Evolutionary conservation across 495 filamentous ascomycete genomes (phyloP).

Genomic region (Acidomyces sp.): DNA sequence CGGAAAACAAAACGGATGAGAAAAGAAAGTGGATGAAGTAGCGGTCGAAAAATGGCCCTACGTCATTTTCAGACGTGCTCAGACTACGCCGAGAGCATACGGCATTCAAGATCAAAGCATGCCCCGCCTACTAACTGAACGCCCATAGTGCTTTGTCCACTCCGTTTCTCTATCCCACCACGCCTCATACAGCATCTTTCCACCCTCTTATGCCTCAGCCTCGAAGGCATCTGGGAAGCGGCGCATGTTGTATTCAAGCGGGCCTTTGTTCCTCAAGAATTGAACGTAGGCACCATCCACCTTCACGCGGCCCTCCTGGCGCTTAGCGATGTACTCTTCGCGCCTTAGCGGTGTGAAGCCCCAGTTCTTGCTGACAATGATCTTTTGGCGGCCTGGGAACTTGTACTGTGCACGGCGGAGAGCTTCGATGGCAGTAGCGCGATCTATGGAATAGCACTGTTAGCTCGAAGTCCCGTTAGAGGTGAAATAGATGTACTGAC

Average conservation of each 20-base stretch:
- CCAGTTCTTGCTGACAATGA: conserved; percentile 99
- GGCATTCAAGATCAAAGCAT: no score
- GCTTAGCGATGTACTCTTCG: conserved; percentile 89
- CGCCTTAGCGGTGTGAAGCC: conserved; percentile 96
- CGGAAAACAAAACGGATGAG: no score
- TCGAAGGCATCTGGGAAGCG: conserved; percentile 85
- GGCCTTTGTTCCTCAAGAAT: conserved; percentile 87
- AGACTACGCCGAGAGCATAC: no score
- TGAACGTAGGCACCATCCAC: conserved; percentile 98
- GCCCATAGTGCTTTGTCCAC: not conserved
- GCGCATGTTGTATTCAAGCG: conserved; percentile 71
- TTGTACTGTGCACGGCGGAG: conserved; percentile 98
- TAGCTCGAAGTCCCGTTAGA: not conserved
- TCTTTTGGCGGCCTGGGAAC: conserved; percentile 99
- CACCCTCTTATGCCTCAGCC: conserved; percentile 21
- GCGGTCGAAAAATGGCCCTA: no score
- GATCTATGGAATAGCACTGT: conserved; percentile 42
- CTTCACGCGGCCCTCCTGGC: conserved; percentile 76
- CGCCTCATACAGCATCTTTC: not conserved
- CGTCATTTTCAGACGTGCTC: no score
- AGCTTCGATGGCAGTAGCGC: conserved; percentile 88
- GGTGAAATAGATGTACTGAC: conserved; percentile 34
- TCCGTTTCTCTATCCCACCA: no score
- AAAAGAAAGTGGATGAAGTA: no score
- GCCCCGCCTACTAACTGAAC: no score